Evolutionary conservation across 805 yeast species (phyloP).

Genomic region (Saturnispora serradocipensis): DNA sequence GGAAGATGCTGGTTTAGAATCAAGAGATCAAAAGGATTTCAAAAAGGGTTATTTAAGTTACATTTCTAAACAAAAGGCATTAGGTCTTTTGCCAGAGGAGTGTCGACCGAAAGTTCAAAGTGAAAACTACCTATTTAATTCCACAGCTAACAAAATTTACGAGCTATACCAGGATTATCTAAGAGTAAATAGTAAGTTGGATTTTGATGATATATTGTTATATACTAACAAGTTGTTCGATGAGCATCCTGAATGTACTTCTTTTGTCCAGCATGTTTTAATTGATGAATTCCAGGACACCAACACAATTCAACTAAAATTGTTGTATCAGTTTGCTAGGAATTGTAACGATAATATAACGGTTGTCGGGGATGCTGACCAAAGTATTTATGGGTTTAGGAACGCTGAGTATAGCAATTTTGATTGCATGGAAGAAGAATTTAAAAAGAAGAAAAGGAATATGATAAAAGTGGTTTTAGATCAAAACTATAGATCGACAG

Average conservation of each 20-base stretch:
- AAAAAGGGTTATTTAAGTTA: constrained; percentile 23
- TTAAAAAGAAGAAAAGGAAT: constrained; percentile 11
- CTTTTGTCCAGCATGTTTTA: constrained; percentile 55
- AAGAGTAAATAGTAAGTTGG: constrained; percentile 38
- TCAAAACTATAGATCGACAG: constrained; percentile 77
- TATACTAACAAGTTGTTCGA: constrained; percentile 41
- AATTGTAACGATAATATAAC: constrained; percentile 52
- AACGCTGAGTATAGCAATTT: constrained; percentile 70
- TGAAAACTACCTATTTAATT: neutral
- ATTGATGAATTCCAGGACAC: constrained; percentile 97
- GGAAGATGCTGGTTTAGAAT: constrained; percentile 7
- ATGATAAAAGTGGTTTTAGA: constrained; percentile 35
- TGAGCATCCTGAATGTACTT: constrained; percentile 35
- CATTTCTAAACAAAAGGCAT: constrained; percentile 50
- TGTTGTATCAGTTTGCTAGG: constrained; percentile 46
- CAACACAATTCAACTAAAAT: constrained; percentile 60
- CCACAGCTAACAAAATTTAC: constrained; percentile 31
- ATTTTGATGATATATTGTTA: constrained; percentile 78
- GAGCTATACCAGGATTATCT: constrained; percentile 44
- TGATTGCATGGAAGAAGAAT: constrained; percentile 38
- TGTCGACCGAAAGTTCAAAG: constrained; percentile 1
- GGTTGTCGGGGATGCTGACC: constrained; percentile 95
- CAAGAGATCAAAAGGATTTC: constrained; percentile 8
- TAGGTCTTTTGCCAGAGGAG: constrained; percentile 37
- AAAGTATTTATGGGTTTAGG: constrained; percentile 83